A percentile compares a stretch with the other conserved stretches of the same genome.
These are phyloP conservation scores for Cocos nucifera DNA, from an alignment of 176 grass and related monocot species.

Conservation along the genomic window DNA sequence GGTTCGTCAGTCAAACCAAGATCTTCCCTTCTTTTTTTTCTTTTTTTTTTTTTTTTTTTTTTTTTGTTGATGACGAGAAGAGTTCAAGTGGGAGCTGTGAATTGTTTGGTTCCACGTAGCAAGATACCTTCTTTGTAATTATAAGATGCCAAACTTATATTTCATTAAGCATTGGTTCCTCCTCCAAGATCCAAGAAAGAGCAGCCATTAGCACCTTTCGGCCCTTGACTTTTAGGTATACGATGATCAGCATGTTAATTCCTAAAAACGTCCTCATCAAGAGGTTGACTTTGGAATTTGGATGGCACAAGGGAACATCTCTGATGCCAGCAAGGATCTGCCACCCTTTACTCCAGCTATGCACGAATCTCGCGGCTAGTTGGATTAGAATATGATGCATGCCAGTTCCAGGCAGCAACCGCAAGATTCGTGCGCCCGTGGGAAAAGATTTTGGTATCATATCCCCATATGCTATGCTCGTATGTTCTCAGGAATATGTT, in stretches of 20 bases:
- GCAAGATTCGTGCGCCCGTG: not conserved
- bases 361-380: conserved; percentile 14
- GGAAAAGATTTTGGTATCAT: not conserved
- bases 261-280: conserved; percentile 11
- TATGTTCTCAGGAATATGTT: conserved; percentile 25
- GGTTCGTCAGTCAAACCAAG: too few species aligned
- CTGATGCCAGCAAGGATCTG: too few species aligned
- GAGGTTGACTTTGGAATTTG: conserved; percentile 39
- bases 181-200: conserved; percentile 12
- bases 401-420: not conserved
- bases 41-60: not conserved
- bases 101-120: conserved; percentile 31
- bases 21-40: not conserved
- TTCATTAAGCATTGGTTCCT: not conserved
- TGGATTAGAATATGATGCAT: conserved; percentile 12
- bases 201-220: not conserved
- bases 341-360: too few species aligned
- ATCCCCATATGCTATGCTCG: conserved; percentile 12
- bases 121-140: not conserved
- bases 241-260: not conserved
- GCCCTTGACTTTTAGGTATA: conserved; percentile 7
- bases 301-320: too few species aligned
- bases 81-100: not conserved
- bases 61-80: not conserved
- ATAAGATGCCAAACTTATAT: conserved; percentile 36